Percentiles rank a stretch among this genome's conserved stretches.
phyloP scores from a whole-genome alignment of 306 rosid genomes.

The Acmispon strigosus region DNA sequence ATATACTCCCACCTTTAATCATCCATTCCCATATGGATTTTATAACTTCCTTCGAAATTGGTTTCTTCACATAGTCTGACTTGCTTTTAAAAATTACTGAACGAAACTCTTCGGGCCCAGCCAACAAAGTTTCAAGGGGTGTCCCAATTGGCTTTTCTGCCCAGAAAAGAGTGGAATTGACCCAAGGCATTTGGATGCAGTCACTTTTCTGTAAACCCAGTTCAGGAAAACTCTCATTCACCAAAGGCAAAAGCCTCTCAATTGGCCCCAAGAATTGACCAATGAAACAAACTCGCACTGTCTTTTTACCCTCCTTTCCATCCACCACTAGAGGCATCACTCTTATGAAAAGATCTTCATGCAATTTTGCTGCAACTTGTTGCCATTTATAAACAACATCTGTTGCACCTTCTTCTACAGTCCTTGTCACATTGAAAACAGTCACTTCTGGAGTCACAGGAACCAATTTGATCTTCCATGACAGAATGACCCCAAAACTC shows the following conservation, averaged over 20 bases:
- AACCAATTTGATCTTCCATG: constrained; percentile 52
- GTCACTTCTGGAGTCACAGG: constrained; percentile 49
- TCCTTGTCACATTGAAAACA: constrained; percentile 30
- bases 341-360: constrained; percentile 25
- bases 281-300: constrained; percentile 16
- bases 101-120: background rate
- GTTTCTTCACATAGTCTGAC: constrained; percentile 27
- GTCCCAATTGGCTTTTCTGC: background rate
- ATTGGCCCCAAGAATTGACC: constrained; percentile 29
- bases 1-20: background rate
- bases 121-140: background rate
- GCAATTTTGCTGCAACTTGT: constrained; percentile 26
- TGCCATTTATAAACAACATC: constrained; percentile 48
- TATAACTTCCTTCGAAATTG: constrained; percentile 13
- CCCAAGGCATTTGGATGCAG: constrained; percentile 36
- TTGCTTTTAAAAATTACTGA: background rate
- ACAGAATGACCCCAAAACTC: constrained; percentile 55
- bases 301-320: background rate
- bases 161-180: constrained; percentile 30
- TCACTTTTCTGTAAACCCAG: constrained; percentile 32
- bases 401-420: constrained; percentile 23
- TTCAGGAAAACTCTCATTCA: constrained; percentile 36
- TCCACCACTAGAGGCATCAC: background rate
- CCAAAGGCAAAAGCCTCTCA: constrained; percentile 14
- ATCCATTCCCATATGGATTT: constrained; percentile 3